Conservation (phyloP, 306 rosid genomes). For the Prunus campanulata region DNA sequence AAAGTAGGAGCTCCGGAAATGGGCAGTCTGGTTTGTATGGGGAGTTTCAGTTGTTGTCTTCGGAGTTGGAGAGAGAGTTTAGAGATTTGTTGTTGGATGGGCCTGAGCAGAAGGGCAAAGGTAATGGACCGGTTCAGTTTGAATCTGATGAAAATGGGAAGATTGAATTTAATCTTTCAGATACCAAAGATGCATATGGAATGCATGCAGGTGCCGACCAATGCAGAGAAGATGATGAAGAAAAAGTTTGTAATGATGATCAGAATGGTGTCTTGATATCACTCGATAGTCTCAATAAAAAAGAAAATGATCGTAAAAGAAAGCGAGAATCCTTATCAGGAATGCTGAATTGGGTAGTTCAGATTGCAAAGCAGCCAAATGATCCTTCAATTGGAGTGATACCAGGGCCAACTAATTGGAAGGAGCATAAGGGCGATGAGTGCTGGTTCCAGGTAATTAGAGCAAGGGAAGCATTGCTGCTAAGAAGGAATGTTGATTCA, state of each 20-base stretch:
- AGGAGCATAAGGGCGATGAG: slow-evolving; percentile 39
- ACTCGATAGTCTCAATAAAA: slow-evolving; percentile 27
- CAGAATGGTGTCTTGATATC: slow-evolving; percentile 15
- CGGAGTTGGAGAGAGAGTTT: slow-evolving; percentile 53
- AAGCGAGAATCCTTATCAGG: slow-evolving; percentile 54
- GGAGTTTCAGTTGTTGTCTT: slow-evolving; percentile 29
- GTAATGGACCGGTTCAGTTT: slow-evolving; percentile 25
- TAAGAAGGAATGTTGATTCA: slow-evolving; percentile 34
- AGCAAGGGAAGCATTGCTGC: slow-evolving; percentile 47
- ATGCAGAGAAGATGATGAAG: slow-evolving; percentile 16
- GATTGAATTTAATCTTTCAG: slow-evolving; percentile 24
- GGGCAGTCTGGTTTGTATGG: slow-evolving; percentile 29
- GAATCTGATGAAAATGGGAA: slow-evolving; percentile 32
- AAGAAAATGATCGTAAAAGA: slow-evolving; percentile 47
- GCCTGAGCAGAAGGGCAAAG: slow-evolving; percentile 26
- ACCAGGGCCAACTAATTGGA: slow-evolving; percentile 66
- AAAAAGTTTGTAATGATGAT: slow-evolving; percentile 12
- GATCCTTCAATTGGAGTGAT: slow-evolving; percentile 43
- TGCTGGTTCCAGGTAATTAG: slow-evolving; percentile 57
- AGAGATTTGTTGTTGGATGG: slow-evolving; percentile 33
- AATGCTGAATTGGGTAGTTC: slow-evolving; percentile 70
- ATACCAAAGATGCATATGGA: slow-evolving; percentile 22
- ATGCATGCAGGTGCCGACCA: slow-evolving; percentile 21
- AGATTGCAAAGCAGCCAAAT: slow-evolving; percentile 46
- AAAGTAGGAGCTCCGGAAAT: slow-evolving; percentile 37